phyloP scores from a whole-genome alignment of 805 yeast genomes.

The Candida qinlingensis region DNA sequence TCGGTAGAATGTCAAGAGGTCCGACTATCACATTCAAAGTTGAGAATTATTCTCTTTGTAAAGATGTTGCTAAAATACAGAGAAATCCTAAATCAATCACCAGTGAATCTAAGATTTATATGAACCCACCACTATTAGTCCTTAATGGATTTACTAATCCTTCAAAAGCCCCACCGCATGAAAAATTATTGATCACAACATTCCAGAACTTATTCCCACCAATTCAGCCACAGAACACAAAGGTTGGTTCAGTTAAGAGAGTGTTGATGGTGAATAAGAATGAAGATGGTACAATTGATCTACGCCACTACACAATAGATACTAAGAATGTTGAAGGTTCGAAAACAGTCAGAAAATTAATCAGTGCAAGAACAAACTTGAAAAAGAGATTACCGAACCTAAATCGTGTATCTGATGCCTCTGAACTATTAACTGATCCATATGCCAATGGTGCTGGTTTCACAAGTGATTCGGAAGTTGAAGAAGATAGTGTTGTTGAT shows the following conservation, averaged over 20 bases:
- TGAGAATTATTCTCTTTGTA: constrained; percentile 68
- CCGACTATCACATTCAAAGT: constrained; percentile 87
- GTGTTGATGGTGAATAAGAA: constrained; percentile 80
- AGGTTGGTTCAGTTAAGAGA: constrained; percentile 69
- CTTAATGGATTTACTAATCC: constrained; percentile 83
- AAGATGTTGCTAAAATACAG: constrained; percentile 68
- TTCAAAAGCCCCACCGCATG: constrained; percentile 58
- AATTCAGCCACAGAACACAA: constrained; percentile 77
- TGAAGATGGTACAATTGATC: constrained; percentile 63
- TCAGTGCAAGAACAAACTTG: constrained; percentile 20
- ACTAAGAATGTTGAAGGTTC: constrained; percentile 73
- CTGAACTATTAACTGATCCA: constrained; percentile 80
- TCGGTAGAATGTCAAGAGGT: constrained; percentile 88
- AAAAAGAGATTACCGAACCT: constrained; percentile 23
- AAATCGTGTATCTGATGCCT: constrained; percentile 63
- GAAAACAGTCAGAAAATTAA: constrained; percentile 22
- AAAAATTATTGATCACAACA: constrained; percentile 78
- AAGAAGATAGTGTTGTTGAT: constrained; percentile 81
- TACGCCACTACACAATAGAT: constrained; percentile 86
- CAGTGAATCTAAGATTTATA: constrained; percentile 53
- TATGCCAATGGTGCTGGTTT: constrained; percentile 66
- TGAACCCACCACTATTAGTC: constrained; percentile 84
- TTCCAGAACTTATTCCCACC: constrained; percentile 97
- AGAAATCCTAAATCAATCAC: constrained; percentile 75
- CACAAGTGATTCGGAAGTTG: constrained; percentile 91